Base-by-base conservation (phyloP, 345 rosid species). In the Draba incana region DNA sequence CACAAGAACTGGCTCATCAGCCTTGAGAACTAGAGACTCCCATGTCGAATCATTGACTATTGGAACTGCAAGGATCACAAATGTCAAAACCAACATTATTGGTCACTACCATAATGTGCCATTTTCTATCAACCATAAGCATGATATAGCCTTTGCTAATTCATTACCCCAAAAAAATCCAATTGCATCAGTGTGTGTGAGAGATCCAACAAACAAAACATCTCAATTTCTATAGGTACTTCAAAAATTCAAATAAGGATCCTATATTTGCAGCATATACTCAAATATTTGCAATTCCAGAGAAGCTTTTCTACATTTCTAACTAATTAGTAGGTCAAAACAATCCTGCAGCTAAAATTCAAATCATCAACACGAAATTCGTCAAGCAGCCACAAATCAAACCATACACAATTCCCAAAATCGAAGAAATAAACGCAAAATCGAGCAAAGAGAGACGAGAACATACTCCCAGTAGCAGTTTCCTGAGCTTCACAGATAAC, bases 1-100 rank as follows among this genome's bases (percentile, higher is more conserved):
- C 14, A 84, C 88, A 63, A 86, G 72, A 51, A 86, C 87, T n/a
- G 88, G 84, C 56, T 77, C 84, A 8, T 82, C 84, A 35, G 86
- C 84, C 23, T 81, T 73, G 54, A 84, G 76, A 10, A 84, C 87
- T 3, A 84, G 81, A 10, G 87, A 79, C 4, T 83, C 53, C 88
- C 88, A 86, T 1, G 84, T 79, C 39, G 81, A 8, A 65, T 84
- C 86, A 8, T 69, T 77, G 24, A 84, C 91, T 8, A 61, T 38
- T 48, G 91, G 84, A 74, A 84, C 91, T 84, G 81, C 61, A 57
- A 63, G 7, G 13, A 42, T 3, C 20, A 6, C 20, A 6, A 42
- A 50, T 2, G 31, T 4, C 15, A 43, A 39, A 69, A 57, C 53
- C 43, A 38, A 62, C 39, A n/a, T 23, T 2, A 59, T 20, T 6